phyloP scores from a whole-genome alignment of 345 rosid species.

The Aurinia saxatilis region DNA sequence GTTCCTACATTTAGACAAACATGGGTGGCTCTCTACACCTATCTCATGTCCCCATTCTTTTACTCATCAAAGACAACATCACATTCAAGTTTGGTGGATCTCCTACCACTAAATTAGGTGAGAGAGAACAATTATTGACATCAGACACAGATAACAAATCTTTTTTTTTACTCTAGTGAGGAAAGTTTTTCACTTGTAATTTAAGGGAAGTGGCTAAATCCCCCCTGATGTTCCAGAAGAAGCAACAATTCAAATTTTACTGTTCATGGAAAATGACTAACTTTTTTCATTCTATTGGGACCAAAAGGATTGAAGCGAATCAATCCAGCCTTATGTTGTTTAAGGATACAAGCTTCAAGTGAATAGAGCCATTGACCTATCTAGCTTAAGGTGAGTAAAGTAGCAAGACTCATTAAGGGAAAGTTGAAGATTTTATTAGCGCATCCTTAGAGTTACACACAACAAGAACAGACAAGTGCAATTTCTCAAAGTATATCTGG shows the following conservation, averaged over 20 bases:
- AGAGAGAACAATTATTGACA: conserved; percentile 30
- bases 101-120: conserved; percentile 24
- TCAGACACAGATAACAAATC: conserved; percentile 3
- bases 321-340: conserved; percentile 10
- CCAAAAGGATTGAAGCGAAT: conserved; percentile 34
- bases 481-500: conserved; percentile 24
- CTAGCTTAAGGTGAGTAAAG: too few species aligned
- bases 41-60: conserved; percentile 31
- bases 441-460: conserved; percentile 11
- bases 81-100: conserved; percentile 34
- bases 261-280: conserved; percentile 58
- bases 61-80: conserved; percentile 25
- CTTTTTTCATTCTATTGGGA: conserved; percentile 24
- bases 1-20: conserved; percentile 24
- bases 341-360: not conserved
- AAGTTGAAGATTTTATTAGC: conserved; percentile 23
- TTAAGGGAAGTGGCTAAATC: conserved; percentile 27
- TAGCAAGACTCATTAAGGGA: too few species aligned
- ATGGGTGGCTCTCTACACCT: conserved; percentile 26
- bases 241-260: conserved; percentile 29
- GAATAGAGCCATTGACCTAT: conserved; percentile 6
- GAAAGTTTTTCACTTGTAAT: conserved; percentile 24
- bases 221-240: conserved; percentile 27
- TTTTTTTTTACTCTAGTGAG: conserved; percentile 17
- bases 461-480: not conserved